Base-by-base conservation (phyloP, 768 basidiomycete genomes). In the Hemileccinum rubropunctum region DNA sequence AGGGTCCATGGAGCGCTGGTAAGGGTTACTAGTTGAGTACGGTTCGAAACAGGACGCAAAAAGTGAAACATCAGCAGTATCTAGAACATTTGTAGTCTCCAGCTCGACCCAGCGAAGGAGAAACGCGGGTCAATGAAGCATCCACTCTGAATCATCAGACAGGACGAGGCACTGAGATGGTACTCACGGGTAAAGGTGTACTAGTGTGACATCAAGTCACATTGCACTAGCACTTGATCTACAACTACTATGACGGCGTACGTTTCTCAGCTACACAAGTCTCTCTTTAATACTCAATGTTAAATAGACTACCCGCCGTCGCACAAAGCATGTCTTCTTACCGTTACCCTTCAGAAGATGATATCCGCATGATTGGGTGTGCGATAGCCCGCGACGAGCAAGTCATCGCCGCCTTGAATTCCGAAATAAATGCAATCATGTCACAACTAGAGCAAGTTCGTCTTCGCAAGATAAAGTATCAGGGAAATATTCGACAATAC, bases 131-230 rank as follows among this genome's bases (percentile, higher is more conserved):
- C 77, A 73, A 80, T 86, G 67, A 71, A 85, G 90, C 73, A 83
- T 89, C 90, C 90, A 92, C 90, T 92, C 90, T 88, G 84, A 87
- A 81, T 92, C 88, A 91, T 92, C 90, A 67, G 66, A 28, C 58
- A 18, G 32, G 32, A 52, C 35, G 1, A 34, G 32, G 36, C 43
- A 30, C 8, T 8, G 48, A 44, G 57, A 44, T 10, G 20, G 53
- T 47, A 50, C 64, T 66, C 35, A 71, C 66, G 10, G 28, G 57
- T 41, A 33, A 27, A 39, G 39, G 34, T 27, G 30, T 23, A 23
- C 3, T 28, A 18, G 43, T 13, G 60, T 61, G 53, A 56, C 52
- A 45, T 20, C 27, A 30, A 27, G 60, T 62, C 60, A 62, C 61
- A 20, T 23, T 6, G 23, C 23, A 23, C 35, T 41, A 15, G n/a